These are phyloP conservation scores for Microsporum canis DNA, from an alignment of 2,329 filamentous ascomycete genomes.

Conservation along the genomic window DNA sequence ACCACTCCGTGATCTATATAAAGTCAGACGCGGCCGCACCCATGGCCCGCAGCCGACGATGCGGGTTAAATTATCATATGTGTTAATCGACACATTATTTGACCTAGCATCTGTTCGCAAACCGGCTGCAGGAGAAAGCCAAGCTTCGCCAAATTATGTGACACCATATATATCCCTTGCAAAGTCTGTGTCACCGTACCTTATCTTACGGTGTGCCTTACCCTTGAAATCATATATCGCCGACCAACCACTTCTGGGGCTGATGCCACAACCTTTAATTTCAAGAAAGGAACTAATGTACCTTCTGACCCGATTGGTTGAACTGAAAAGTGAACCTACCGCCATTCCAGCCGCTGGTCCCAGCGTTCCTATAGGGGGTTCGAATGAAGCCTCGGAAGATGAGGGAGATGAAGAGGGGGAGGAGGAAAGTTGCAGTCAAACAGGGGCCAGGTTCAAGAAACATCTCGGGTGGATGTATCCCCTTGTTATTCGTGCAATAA, in stretches of 20 bases:
- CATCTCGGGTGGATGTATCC: slow-evolving; percentile 76
- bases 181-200: slow-evolving; percentile 62
- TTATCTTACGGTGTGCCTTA: slow-evolving; percentile 70
- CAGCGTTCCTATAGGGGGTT: slow-evolving; percentile 13
- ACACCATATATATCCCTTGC: slow-evolving; percentile 51
- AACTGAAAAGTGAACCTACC: slow-evolving; percentile 56
- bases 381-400: slow-evolving; percentile 16
- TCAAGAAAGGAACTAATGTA: slow-evolving; percentile 70
- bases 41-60: slow-evolving; percentile 52
- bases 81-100: slow-evolving; percentile 70
- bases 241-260: slow-evolving; percentile 79
- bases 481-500: slow-evolving; percentile 39
- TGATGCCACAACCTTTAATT: slow-evolving; percentile 75
- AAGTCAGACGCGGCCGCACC: slow-evolving; percentile 59
- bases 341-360: slow-evolving; percentile 48
- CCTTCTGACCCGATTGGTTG: slow-evolving; percentile 55
- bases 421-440: neutral
- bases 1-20: slow-evolving; percentile 53
- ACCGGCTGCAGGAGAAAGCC: slow-evolving; percentile 34
- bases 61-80: slow-evolving; percentile 63
- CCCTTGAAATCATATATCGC: slow-evolving; percentile 76
- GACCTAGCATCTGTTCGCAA: slow-evolving; percentile 44
- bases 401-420: slow-evolving; percentile 13
- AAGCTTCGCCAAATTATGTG: slow-evolving; percentile 16
- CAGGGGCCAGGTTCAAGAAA: slow-evolving; percentile 43